Conservation (phyloP, 1,284 basidiomycete species). For the Crucibulum cyathiforme region DNA sequence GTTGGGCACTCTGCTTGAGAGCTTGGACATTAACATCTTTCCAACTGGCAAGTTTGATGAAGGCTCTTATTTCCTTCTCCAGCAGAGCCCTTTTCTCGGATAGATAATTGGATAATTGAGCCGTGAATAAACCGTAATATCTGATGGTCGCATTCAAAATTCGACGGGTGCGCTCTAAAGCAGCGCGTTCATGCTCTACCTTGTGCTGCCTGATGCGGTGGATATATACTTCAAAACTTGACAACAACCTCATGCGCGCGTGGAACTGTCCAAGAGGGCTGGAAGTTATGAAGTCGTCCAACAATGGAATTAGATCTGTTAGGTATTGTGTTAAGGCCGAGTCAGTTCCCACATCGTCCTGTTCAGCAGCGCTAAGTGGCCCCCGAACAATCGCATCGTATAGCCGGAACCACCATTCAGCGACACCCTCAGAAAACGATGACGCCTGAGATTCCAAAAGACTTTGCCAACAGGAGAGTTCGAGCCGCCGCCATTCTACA, state of each 20-base stretch:
- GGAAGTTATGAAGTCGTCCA: conserved; percentile 83
- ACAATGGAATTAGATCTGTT: conserved; percentile 73
- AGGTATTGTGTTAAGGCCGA: conserved; percentile 61
- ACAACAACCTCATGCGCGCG: conserved; percentile 73
- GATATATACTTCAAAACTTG: conserved; percentile 69
- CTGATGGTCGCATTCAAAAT: conserved; percentile 72
- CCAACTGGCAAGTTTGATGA: conserved; percentile 98
- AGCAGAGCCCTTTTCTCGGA: conserved; percentile 64
- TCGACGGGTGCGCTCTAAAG: conserved; percentile 56
- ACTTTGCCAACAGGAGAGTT: conserved; percentile 87
- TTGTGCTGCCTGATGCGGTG: conserved; percentile 35
- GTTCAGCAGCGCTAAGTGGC: conserved; percentile 54
- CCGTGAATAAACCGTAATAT: conserved; percentile 73
- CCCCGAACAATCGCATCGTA: conserved; percentile 84
- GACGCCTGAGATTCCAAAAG: conserved; percentile 78
- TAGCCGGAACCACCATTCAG: conserved; percentile 92
- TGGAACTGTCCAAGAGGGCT: conserved; percentile 86
- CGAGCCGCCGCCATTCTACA: conserved; percentile 90
- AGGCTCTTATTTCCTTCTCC: conserved; percentile 84
- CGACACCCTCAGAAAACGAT: conserved; percentile 66
- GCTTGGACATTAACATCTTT: conserved; percentile 97
- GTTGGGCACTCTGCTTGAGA: conserved; percentile 89
- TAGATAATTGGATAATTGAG: conserved; percentile 59
- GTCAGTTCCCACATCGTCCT: conserved; percentile 35
- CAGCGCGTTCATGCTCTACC: conserved; percentile 26